Conservation (phyloP, 2,329 filamentous ascomycete species). For the Fusarium neocosmosporiellum region DNA sequence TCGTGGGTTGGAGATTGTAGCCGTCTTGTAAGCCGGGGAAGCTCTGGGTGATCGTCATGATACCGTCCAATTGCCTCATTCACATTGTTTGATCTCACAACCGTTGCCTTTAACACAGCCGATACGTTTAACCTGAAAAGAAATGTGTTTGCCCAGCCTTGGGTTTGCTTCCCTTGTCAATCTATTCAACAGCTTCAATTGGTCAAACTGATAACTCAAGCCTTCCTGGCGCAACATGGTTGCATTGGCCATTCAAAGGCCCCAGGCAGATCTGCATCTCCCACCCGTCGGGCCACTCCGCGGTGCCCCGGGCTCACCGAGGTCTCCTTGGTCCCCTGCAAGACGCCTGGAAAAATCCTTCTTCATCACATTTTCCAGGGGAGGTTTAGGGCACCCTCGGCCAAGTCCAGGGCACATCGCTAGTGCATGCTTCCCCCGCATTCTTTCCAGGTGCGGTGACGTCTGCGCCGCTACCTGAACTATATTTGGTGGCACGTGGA, state of each 20-base stretch:
- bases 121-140: not conserved
- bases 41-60: constrained; percentile 24
- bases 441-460: constrained; percentile 38
- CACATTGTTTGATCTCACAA: not conserved
- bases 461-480: constrained; percentile 28
- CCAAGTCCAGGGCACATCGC: constrained; percentile 10
- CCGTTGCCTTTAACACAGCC: not conserved
- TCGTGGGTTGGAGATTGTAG: not conserved
- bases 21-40: constrained; percentile 13
- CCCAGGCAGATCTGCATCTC: constrained; percentile 15
- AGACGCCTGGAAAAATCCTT: constrained; percentile 6
- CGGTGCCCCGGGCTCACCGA: constrained; percentile 7
- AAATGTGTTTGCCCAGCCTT: not conserved
- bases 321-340: constrained; percentile 5
- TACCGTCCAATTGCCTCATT: constrained; percentile 25
- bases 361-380: constrained; percentile 11
- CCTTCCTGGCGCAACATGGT: not conserved
- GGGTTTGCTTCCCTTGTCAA: not conserved
- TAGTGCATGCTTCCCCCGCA: constrained; percentile 34
- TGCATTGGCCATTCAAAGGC: constrained; percentile 19
- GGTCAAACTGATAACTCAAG: not conserved
- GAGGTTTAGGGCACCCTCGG: not conserved
- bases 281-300: not conserved
- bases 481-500: constrained; percentile 37
- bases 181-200: constrained; percentile 13